Evolutionary conservation across 2,329 filamentous ascomycete genomes (phyloP), one percentile per base, ranked within the genome.

Genomic region (Apiospora koreana): DNA sequence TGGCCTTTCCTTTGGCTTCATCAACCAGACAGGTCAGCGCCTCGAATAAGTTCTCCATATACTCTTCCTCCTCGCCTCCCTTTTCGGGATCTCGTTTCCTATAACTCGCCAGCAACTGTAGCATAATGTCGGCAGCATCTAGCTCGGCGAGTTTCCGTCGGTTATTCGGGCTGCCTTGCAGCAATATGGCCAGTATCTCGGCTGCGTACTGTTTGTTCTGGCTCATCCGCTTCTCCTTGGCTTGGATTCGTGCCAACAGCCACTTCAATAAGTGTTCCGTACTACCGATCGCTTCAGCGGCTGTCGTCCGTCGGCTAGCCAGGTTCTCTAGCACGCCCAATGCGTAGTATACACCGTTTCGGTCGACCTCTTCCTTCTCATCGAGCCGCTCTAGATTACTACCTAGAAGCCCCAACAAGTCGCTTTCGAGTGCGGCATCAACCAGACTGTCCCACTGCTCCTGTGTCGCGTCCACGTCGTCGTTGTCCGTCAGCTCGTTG

Each of bases 171-270:
- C 93, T 94, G 1, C 90, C 90, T 80, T 98, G 95, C 23, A 95
- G 86, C 10, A 99, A 83, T 69, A 99, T 96, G 16, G 95, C 94
- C 2, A 99, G 85, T 9, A 98, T 89, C 81, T 99, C 96, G 21
- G 95, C 94, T 0, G 94, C 89, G 79, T 98, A 99, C 79, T 98
- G 95, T 79, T 96, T 97, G 79, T 99, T 99, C 79, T 99, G 96
- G 6, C 89, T 87, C 0, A 97, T 89, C 0, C 86, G 84, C 4
- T 83, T 83, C 79, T 97, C 94, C 67, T 87, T 87, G 69, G 85
- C 86, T 74, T 92, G 90, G 72, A 94, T 92, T 67, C 96, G 89
- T 67, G 86, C 82, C 45, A 97, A 83, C 2, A 99, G 86, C 94
- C 94, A 98, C 62, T 87, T 83, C 9, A 98, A 79, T 0, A 97